These are phyloP conservation scores for Sporisorium scitamineum DNA, from an alignment of 1,284 basidiomycete genomes.

Conservation along the genomic window DNA sequence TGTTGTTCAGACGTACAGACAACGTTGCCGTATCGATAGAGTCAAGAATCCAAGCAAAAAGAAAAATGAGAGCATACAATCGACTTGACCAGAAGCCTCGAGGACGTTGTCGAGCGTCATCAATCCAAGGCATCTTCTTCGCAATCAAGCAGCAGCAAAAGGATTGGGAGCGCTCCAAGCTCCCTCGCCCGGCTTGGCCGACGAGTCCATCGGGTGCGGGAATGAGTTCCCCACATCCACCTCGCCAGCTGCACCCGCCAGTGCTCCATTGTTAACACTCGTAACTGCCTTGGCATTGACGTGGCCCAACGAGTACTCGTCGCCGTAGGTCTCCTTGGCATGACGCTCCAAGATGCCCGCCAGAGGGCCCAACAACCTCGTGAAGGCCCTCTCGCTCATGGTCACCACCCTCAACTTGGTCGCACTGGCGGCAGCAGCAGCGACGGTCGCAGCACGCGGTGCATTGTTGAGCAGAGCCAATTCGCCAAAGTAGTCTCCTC, in stretches of 20 bases:
- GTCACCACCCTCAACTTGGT: constrained; percentile 78
- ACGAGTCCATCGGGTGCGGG: constrained; percentile 44
- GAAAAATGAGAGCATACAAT: neutral
- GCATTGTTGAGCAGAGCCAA: constrained; percentile 84
- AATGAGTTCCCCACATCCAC: constrained; percentile 6
- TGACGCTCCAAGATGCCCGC: constrained; percentile 88
- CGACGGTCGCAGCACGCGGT: constrained; percentile 92
- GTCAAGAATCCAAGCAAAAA: no score
- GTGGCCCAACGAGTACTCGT: constrained; percentile 26
- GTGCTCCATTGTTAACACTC: constrained; percentile 7
- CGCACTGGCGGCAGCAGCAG: constrained; percentile 74
- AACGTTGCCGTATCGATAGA: no score
- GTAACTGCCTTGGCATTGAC: constrained; percentile 9
- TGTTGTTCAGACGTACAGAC: no score
- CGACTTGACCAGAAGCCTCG: neutral
- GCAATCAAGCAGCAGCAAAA: constrained; percentile 28
- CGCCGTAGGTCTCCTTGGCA: constrained; percentile 71
- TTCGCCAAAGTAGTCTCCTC: constrained; percentile 98
- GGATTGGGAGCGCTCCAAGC: constrained; percentile 45
- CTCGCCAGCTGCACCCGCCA: constrained; percentile 4
- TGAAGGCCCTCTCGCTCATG: constrained; percentile 92
- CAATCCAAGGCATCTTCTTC: neutral
- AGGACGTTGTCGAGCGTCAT: no score
- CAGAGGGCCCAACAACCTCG: constrained; percentile 88
- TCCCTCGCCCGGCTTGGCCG: constrained; percentile 44